Evolutionary conservation across 768 basidiomycete genomes (phyloP), one percentile per base, ranked within the genome.

Genomic region (Naganishia friedmannii): DNA sequence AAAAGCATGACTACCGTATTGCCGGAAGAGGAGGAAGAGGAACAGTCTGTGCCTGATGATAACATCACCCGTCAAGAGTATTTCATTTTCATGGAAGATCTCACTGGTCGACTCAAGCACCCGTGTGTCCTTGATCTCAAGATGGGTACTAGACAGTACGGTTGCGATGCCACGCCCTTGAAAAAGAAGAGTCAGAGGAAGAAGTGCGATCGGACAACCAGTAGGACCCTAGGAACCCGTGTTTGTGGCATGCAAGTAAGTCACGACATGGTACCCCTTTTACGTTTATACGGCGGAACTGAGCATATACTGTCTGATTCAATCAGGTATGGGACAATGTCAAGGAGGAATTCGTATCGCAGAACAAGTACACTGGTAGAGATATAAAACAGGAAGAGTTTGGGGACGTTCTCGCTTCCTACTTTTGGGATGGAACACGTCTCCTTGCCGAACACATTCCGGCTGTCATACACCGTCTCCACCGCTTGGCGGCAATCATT

Each of bases 81-180:
- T 79, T 99, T 98, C 78, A 96, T 99, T 75, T 86, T 98, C 74
- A 96, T 99, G 93, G 96, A 99, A 82, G 96, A 99, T 77, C 84
- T 99, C 57, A 99, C 96, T 2, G 96, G 96, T 29, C 84, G 90
- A 39, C 81, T 96, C 77, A 94, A 90, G 81, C 87, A 86, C 60
- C 91, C 96, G 10, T 99, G 96, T 77, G 95, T 99, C 51, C 87
- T 98, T 76, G 96, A 99, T 81, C 84, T 99, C 75, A 99, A 99
- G 84, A 98, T 98, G 96, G 96, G 96, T n/a, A 97, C 94, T 34
- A 85, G 96, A 39, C 96, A 99, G 83, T 97, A 98, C 81, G 96
- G 96, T 23, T 90, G 95, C 83, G 92, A 96, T 75, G 96, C 96
- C 29, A 90, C 89, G 10, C 83, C 88, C 0, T 84, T 87, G 65